Base-by-base conservation (phyloP, 768 basidiomycete genomes). In the Trametes maxima region DNA sequence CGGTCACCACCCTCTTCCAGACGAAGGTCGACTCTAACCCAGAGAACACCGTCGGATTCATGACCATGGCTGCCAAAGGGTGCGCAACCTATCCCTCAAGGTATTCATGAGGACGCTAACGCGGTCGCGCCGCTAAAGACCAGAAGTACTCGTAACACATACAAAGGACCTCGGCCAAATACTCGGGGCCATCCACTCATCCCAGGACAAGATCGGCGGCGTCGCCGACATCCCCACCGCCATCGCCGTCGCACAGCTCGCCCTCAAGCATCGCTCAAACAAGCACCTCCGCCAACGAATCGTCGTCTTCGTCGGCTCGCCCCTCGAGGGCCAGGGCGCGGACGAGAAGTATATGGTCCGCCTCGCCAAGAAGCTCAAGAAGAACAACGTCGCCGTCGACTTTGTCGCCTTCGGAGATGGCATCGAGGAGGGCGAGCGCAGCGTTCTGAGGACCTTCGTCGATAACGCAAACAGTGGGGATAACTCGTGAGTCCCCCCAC, bases 31-130 rank as follows among this genome's bases (percentile, higher is more conserved):
- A 93, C 72, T 90, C 94, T 24, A 98, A 99, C 78, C 94, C 96
- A 17, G 97, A 99, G 78, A 98, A 92, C 76, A 94, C 94, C 12
- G 95, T 98, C 43, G 97, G 97, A 5, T 78, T 98, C 43, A 97
- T 99, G 95, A 93, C 94, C 28, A 96, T 96, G 94, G 96, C 94
- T 14, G 92, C 94, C 57, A 97, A 97, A 75, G 89, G 90, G 96
- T 96, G 70, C 71, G 16, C 65, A 25, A 25, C 8, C 17, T 17
- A 16, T 2, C 24, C 7, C 39, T 40, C 39, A 10, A 39, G 14
- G 19, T 42, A 13, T 14, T 1, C 7, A 10, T 2, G 16, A 21
- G 16, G 17, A 36, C 14, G 10, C 28, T 47, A 16, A 49, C 36
- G 0, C 36, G 21, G 22, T 21, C 22, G 12, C 39, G 16, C 12